Evolutionary conservation across 345 rosid species (phyloP), one percentile per base, ranked within the genome.

Genomic region (Abelmoschus esculentus): DNA sequence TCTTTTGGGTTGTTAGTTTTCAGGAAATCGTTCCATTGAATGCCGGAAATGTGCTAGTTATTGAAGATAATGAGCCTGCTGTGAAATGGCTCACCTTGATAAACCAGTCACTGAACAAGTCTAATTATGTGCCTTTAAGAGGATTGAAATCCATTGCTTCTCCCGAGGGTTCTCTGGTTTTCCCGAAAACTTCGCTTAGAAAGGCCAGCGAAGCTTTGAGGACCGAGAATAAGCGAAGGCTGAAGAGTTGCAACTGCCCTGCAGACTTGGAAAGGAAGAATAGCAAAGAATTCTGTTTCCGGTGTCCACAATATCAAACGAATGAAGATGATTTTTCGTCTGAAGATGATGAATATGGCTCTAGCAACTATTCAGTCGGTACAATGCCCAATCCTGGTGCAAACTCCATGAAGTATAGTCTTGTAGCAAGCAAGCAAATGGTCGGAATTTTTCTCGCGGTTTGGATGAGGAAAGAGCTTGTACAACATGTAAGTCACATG

Each of bases 1-100:
- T 7, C 46, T 53, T 53, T 11, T 6, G 56, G 28, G 8, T 61
- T 53, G 10, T 52, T 76, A 95, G 99, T 69, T 95, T 95, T 84
- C 99, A 95, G 84, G 99, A 95, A 86, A 91, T 89, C 56, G 99
- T 95, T 69, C 99, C 99, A n/a, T 72, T 95, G 76, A 95, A 91
- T 80, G 99, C 99, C 61, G 99, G 99, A 67, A 91, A 95, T 66
- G 96, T 95, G 29, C 91, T 95, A 8, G 97, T 88, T 14, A 87
- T 79, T 56, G 99, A 90, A 77, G 99, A 95, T 75, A 89, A 85
- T 56, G 97, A 91, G 76, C 99, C 99, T 15, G 96, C 99, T 12
- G 91, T 86, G 4, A 91, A 84, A 79, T 95, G 99, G 99, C 78
- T 91, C 34, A 78, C 86, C 40, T 71, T 91, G 73, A 85, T 95